Evolutionary conservation across 2,329 filamentous ascomycete species (phyloP).

Genomic region (Lachnellula cervina): DNA sequence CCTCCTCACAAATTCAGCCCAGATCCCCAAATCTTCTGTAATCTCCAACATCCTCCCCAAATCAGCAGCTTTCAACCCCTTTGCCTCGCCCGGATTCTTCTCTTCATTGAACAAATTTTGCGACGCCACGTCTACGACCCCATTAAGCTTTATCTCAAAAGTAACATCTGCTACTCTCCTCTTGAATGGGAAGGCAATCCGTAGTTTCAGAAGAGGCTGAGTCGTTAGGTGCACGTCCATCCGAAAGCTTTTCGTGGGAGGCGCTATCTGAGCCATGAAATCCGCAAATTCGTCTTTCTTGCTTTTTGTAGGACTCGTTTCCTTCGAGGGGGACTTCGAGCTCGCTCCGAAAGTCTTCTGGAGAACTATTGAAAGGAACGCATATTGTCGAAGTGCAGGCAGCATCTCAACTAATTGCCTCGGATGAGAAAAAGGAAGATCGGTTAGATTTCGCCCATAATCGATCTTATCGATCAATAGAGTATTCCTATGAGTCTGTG

Average conservation of each 20-base stretch:
- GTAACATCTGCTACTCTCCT: conserved; percentile 28
- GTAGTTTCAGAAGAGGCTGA: conserved; percentile 25
- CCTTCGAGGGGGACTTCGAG: conserved; percentile 4
- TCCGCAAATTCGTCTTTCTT: conserved; percentile 26
- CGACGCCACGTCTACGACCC: conserved; percentile 24
- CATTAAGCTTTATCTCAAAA: conserved; percentile 28
- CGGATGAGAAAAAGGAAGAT: conserved; percentile 73
- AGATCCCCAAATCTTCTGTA: conserved; percentile 45
- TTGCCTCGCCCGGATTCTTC: conserved; percentile 10
- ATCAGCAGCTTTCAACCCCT: conserved; percentile 27
- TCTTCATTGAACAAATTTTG: conserved; percentile 27
- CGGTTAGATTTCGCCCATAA: conserved; percentile 60
- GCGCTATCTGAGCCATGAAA: conserved; percentile 25
- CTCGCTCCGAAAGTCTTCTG: conserved; percentile 51
- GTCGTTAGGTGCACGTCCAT: conserved; percentile 29
- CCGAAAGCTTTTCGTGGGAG: conserved; percentile 6
- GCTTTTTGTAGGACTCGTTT: conserved; percentile 13
- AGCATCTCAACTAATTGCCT: conserved; percentile 69
- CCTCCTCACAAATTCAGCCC: conserved; percentile 44
- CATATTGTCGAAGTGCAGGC: conserved; percentile 71
- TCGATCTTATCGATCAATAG: conserved; percentile 69
- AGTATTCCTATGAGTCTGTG: conserved; percentile 48
- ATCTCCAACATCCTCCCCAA: conserved; percentile 42
- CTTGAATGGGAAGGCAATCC: conserved; percentile 27
- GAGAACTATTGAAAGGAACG: conserved; percentile 62